Evolutionary conservation across 1,284 basidiomycete species (phyloP).

Genomic region (Meripilus lineatus): DNA sequence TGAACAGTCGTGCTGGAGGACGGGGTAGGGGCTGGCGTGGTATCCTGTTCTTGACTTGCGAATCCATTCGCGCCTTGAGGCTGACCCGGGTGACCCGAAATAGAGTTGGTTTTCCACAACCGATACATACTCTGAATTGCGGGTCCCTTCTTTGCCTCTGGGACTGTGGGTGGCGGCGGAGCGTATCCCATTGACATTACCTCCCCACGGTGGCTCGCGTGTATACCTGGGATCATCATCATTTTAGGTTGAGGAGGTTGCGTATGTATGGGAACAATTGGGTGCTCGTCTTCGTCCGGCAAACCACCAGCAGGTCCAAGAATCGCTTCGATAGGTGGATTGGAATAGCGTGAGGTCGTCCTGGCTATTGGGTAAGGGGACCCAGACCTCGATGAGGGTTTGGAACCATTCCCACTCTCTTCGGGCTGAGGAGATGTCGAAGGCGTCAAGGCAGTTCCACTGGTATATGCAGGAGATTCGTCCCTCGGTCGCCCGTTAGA

Average conservation of each 20-base stretch:
- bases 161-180: constrained; percentile 39
- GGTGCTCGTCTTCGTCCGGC: constrained; percentile 26
- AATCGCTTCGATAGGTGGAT: constrained; percentile 13
- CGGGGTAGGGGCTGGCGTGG: constrained; percentile 15
- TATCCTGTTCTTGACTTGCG: constrained; percentile 27
- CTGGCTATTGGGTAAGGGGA: constrained; percentile 12
- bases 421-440: constrained; percentile 23
- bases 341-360: constrained; percentile 26
- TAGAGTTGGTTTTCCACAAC: constrained; percentile 54
- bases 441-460: constrained; percentile 15
- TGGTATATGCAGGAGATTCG: constrained; percentile 17
- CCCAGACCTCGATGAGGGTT: constrained; percentile 9
- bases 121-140: constrained; percentile 66
- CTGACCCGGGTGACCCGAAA: constrained; percentile 24
- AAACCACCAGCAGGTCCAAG: constrained; percentile 11
- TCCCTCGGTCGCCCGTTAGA: background rate
- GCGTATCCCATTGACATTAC: constrained; percentile 75
- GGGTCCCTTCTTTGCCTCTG: constrained; percentile 44
- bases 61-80: constrained; percentile 22
- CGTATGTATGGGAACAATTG: constrained; percentile 49
- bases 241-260: constrained; percentile 66
- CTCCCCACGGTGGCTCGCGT: constrained; percentile 72
- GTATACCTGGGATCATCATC: constrained; percentile 80
- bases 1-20: constrained; percentile 11
- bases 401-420: constrained; percentile 6